These are phyloP conservation scores for Penicillium malachiteum DNA, from an alignment of 495 filamentous ascomycete species.

Conservation along the genomic window DNA sequence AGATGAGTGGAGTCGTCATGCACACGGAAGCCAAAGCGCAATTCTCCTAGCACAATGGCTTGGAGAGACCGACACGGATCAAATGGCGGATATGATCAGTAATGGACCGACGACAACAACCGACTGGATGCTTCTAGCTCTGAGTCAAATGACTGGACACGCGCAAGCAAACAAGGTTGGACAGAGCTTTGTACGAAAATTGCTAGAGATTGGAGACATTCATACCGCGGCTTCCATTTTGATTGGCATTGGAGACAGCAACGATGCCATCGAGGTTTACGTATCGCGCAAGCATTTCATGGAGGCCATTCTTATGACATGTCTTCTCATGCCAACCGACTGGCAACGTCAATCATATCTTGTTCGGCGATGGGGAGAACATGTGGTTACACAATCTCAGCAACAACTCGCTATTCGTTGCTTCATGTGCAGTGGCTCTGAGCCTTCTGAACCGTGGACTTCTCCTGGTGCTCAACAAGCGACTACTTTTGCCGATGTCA, in stretches of 20 bases:
- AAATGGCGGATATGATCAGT: constrained; percentile 70
- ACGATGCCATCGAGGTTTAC: constrained; percentile 96
- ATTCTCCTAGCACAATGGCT: constrained; percentile 90
- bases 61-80: constrained; percentile 77
- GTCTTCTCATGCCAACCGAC: constrained; percentile 68
- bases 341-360: constrained; percentile 90
- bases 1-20: constrained; percentile 76
- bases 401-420: constrained; percentile 90
- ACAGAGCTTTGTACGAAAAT: constrained; percentile 85
- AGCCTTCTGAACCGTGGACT: constrained; percentile 78
- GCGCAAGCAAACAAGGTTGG: constrained; percentile 86
- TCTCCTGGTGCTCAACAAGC: constrained; percentile 76
- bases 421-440: constrained; percentile 76
- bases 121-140: constrained; percentile 95
- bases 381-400: constrained; percentile 80
- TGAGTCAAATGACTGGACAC: constrained; percentile 80
- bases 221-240: constrained; percentile 90
- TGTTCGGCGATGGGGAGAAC: constrained; percentile 92
- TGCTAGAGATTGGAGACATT: constrained; percentile 85
- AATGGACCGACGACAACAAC: constrained; percentile 81
- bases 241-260: constrained; percentile 85
- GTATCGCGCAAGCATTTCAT: constrained; percentile 87
- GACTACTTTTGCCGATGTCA: constrained; percentile 40
- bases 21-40: constrained; percentile 66
- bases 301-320: constrained; percentile 83